Base-by-base conservation (phyloP, 2,329 filamentous ascomycete genomes). In the Arthroderma sp. region DNA sequence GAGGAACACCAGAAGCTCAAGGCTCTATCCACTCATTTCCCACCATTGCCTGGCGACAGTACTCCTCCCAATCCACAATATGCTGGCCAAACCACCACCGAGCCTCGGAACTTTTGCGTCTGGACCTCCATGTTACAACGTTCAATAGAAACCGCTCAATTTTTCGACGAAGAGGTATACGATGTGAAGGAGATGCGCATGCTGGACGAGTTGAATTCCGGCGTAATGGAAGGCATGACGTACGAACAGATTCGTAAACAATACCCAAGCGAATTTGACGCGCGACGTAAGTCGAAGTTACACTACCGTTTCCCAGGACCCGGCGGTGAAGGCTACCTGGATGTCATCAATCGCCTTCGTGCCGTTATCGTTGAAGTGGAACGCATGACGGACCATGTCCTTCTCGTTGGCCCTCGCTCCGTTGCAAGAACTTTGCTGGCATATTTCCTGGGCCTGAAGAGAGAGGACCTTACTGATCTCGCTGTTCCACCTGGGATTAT, bases 121-220 rank as follows among this genome's bases (percentile, higher is more conserved):
- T 98, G 91, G 91, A 95, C 89, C 0, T 94, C 85, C 2, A 96
- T 96, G 89, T 76, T 98, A 50, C 82, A 84, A 60, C 83, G 91
- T 51, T 87, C 85, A 48, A 81, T 91, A 42, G 80, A 94, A 58
- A 93, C 88, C 0, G 87, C 83, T 0, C 80, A 91, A 51, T 83
- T 83, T 61, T 98, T 96, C 61, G 84, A 94, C 53, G 91, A 96
- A 52, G 89, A 96, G 22, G 85, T 94, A 44, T 94, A 89, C 61
- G 91, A 96, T 53, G 81, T 93, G 55, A 98, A 98, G 69, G 85
- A 94, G 54, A 94, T 89, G 86, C 84, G 88, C 57, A 94, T 94
- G 85, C 75, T 98, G 42, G 94, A 98, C 58, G 91, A 98, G 65
- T 77, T 98, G 40, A 93, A 96, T 55, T 83, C 89, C 0, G 91